phyloP scores from a whole-genome alignment of 2,329 filamentous ascomycete genomes.

The Claviceps arundinis region DNA sequence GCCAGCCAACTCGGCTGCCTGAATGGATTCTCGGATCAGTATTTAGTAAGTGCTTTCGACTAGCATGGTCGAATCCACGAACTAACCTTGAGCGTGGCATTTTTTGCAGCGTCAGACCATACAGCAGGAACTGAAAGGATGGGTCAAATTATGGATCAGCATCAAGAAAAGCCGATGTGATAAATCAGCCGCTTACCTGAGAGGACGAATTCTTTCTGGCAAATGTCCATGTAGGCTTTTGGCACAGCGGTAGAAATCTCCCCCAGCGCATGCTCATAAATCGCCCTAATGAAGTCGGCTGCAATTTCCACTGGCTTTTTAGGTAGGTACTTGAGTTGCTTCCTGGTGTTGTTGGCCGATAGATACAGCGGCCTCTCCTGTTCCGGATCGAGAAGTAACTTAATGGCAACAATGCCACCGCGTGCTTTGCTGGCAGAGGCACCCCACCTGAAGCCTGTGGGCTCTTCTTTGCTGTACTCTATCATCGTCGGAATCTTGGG shows the following conservation, averaged over 20 bases:
- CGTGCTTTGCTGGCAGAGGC: conserved; percentile 2
- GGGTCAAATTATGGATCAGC: background rate
- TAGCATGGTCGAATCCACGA: background rate
- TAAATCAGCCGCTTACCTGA: conserved; percentile 19
- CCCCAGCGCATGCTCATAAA: conserved; percentile 20
- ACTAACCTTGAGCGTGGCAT: conserved; percentile 24
- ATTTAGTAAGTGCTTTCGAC: background rate
- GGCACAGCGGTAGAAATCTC: conserved; percentile 19
- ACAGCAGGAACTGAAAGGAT: conserved; percentile 40
- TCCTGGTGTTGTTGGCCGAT: background rate
- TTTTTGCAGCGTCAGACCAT: conserved; percentile 41
- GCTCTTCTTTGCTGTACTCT: conserved; percentile 21
- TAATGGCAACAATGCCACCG: conserved; percentile 8
- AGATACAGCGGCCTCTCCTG: conserved; percentile 8
- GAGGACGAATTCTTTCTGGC: conserved; percentile 24
- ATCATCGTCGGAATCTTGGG: conserved; percentile 18
- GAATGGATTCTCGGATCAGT: conserved; percentile 7
- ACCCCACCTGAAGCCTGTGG: conserved; percentile 22
- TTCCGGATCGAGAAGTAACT: conserved; percentile 9
- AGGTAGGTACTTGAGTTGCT: conserved; percentile 5
- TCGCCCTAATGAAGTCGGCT: conserved; percentile 6
- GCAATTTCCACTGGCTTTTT: conserved; percentile 8
- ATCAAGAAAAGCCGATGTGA: background rate
- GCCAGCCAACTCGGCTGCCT: conserved; percentile 23
- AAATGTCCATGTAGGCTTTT: conserved; percentile 7